Percentiles rank a stretch among this genome's conserved stretches.
Evolutionary conservation across 441 rosid species (phyloP).

Genomic region (Rhodomyrtus psidioides): DNA sequence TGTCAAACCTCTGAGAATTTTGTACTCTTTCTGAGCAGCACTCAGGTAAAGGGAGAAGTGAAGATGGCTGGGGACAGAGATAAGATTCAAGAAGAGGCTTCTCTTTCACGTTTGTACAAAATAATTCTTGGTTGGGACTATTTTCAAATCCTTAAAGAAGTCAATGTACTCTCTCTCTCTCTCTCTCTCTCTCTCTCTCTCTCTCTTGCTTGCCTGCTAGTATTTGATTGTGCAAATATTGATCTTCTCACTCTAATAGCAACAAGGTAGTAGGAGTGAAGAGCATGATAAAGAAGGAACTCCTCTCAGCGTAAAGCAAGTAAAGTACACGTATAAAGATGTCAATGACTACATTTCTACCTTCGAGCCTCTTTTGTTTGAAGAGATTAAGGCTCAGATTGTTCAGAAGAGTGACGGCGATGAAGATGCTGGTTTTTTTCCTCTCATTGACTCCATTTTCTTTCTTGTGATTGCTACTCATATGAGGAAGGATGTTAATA

Average conservation of each 20-base stretch:
- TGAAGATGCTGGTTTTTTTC: conserved; percentile 26
- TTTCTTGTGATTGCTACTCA: neutral
- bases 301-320: conserved; percentile 30
- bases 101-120: conserved; percentile 51
- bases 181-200: neutral
- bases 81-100: conserved; percentile 50
- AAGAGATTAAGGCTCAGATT: conserved; percentile 91
- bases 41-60: neutral
- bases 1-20: neutral
- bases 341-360: conserved; percentile 74
- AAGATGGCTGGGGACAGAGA: conserved; percentile 55
- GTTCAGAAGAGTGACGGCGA: conserved; percentile 63
- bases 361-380: conserved; percentile 82
- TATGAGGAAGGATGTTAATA: neutral
- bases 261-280: conserved; percentile 25
- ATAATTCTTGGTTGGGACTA: conserved; percentile 78
- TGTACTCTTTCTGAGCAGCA: neutral
- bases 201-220: neutral
- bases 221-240: neutral
- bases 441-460: neutral
- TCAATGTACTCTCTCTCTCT: conserved; percentile 20
- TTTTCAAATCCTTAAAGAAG: conserved; percentile 43
- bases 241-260: neutral
- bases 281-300: conserved; percentile 13
- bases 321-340: conserved; percentile 56